Conservation (phyloP, 2,329 filamentous ascomycete species). For the Xylaria sp. region DNA sequence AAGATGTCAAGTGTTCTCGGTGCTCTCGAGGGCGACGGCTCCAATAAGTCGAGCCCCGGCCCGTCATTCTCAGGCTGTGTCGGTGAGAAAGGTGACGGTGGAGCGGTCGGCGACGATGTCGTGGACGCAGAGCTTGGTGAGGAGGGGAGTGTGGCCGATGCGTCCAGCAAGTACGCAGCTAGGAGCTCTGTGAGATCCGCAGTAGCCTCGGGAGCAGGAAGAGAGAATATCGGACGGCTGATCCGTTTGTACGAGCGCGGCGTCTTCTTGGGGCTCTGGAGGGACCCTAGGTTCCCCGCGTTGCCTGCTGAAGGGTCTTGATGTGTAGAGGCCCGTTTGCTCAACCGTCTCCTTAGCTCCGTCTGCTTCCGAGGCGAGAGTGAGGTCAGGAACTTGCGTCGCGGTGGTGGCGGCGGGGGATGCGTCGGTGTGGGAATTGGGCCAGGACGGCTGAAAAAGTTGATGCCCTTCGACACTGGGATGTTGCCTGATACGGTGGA, state of each 20-base stretch:
- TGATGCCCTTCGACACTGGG: slow-evolving; percentile 45
- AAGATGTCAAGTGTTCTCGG: slow-evolving; percentile 32
- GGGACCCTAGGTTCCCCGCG: slow-evolving; percentile 1
- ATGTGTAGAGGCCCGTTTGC: slow-evolving; percentile 40
- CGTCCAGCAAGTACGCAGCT: slow-evolving; percentile 41
- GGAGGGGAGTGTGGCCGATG: slow-evolving; percentile 23
- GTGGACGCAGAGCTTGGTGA: slow-evolving; percentile 31
- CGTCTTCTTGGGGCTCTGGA: slow-evolving; percentile 37
- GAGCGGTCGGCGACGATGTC: slow-evolving; percentile 35
- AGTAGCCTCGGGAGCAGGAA: slow-evolving; percentile 35
- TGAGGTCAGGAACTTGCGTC: slow-evolving; percentile 44
- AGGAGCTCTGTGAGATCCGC: slow-evolving; percentile 41
- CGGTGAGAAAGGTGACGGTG: slow-evolving; percentile 38
- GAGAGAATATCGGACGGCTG: slow-evolving; percentile 42
- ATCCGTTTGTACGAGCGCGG: slow-evolving; percentile 44
- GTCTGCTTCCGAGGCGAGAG: slow-evolving; percentile 44
- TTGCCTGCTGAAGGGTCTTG: slow-evolving; percentile 27
- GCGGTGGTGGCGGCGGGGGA: slow-evolving; percentile 33
- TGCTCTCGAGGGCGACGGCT: slow-evolving; percentile 38
- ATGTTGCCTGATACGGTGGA: slow-evolving; percentile 45
- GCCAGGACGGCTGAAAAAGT: slow-evolving; percentile 43
- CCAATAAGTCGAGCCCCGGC: slow-evolving; percentile 40
- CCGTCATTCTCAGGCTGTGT: slow-evolving; percentile 30
- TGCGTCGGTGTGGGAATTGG: slow-evolving; percentile 12
- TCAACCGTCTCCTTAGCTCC: slow-evolving; percentile 39